A percentile compares a stretch with the other conserved stretches of the same genome.
Evolutionary conservation across 139 green algal species (phyloP).

Genomic region (Desmodesmus armatus): DNA sequence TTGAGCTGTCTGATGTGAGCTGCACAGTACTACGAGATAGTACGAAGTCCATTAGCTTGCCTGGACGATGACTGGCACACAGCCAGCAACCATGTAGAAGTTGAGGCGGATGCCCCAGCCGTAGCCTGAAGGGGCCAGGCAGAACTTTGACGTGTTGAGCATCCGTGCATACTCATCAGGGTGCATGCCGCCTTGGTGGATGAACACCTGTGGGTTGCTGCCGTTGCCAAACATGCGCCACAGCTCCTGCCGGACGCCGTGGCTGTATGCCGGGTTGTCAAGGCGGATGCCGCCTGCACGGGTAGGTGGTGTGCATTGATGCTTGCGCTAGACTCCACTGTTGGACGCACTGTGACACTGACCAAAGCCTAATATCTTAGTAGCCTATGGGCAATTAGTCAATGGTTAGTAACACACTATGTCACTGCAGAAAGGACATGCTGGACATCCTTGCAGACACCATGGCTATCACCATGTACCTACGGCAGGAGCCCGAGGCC

Average conservation of each 20-base stretch:
- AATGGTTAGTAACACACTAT: too few relatives aligned
- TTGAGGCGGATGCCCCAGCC: slow-evolving; percentile 52
- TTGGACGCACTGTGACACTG: too few relatives aligned
- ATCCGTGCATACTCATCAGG: slow-evolving; percentile 31
- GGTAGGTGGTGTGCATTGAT: not conserved
- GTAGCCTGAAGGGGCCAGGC: slow-evolving; percentile 50
- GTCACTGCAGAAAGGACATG: too few relatives aligned
- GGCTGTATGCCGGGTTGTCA: slow-evolving; percentile 50
- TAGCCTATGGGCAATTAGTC: too few relatives aligned
- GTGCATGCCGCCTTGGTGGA: slow-evolving; percentile 23
- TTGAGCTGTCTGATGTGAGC: too few relatives aligned
- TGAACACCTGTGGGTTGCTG: slow-evolving; percentile 33
- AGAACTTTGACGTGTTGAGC: slow-evolving; percentile 39
- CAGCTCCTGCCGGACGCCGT: slow-evolving; percentile 45
- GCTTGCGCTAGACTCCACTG: too few relatives aligned
- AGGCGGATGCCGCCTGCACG: not conserved
- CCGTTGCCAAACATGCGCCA: not conserved
- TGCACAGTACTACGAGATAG: too few relatives aligned
- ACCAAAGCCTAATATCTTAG: too few relatives aligned
- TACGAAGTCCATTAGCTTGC: slow-evolving; percentile 31
- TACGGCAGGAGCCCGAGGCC: too few relatives aligned
- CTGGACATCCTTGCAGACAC: too few relatives aligned
- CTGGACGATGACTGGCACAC: slow-evolving; percentile 55
- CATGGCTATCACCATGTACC: too few relatives aligned
- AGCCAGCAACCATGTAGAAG: slow-evolving; percentile 47